phyloP scores from a whole-genome alignment of 2,329 filamentous ascomycete species.

The Phialocephala subalpina region DNA sequence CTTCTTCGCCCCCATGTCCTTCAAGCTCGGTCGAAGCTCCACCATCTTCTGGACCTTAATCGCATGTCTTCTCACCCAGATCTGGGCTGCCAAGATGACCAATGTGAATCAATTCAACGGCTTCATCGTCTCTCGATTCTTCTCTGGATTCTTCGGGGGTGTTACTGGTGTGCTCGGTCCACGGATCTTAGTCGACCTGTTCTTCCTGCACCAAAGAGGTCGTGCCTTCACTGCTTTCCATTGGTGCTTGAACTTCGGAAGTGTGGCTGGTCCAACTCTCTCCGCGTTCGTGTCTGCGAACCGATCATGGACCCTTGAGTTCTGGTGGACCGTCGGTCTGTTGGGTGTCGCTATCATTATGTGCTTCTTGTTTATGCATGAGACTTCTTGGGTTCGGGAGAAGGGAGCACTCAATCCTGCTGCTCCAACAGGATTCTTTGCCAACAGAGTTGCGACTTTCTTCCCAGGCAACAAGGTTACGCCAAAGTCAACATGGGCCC shows the following conservation, averaged over 20 bases:
- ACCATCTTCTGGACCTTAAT: conserved; percentile 50
- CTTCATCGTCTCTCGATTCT: conserved; percentile 49
- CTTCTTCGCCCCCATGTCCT: conserved; percentile 48
- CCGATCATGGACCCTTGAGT: conserved; percentile 48
- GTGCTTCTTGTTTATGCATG: conserved; percentile 49
- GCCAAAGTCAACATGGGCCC: conserved; percentile 13
- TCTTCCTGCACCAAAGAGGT: conserved; percentile 53
- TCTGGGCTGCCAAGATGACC: conserved; percentile 50
- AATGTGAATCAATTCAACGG: conserved; percentile 45
- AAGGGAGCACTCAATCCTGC: conserved; percentile 32
- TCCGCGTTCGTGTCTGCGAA: conserved; percentile 49
- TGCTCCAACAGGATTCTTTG: conserved; percentile 35
- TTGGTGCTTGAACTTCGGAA: conserved; percentile 48
- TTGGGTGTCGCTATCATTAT: conserved; percentile 45
- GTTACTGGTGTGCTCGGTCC: conserved; percentile 49
- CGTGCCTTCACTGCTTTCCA: conserved; percentile 49
- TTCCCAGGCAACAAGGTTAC: conserved; percentile 34
- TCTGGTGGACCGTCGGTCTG: conserved; percentile 53
- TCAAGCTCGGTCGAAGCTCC: conserved; percentile 47
- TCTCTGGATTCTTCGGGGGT: conserved; percentile 50
- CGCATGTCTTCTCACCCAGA: conserved; percentile 45
- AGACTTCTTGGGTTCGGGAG: conserved; percentile 47
- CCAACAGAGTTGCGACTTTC: conserved; percentile 43
- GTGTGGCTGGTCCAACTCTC: conserved; percentile 47
- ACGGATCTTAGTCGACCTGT: conserved; percentile 51